Evolutionary conservation across 306 rosid genomes (phyloP).

Genomic region (Vigna reflexopilosa): DNA sequence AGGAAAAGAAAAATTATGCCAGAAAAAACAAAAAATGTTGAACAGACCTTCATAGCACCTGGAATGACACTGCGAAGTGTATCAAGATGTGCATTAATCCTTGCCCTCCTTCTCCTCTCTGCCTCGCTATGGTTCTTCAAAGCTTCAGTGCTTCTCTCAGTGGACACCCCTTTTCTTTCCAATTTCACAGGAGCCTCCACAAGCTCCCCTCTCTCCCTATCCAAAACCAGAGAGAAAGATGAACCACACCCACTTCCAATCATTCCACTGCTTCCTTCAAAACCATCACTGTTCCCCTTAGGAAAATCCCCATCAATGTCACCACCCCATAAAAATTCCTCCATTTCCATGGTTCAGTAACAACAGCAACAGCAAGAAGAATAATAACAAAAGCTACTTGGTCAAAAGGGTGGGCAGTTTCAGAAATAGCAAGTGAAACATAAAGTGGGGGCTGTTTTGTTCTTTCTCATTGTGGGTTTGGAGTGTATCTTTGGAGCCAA

Average conservation of each 20-base stretch:
- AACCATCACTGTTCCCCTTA: constrained; percentile 36
- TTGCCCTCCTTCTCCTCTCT: constrained; percentile 72
- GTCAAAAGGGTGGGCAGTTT: constrained; percentile 18
- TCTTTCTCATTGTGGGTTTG: constrained; percentile 38
- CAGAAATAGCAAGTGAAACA: constrained; percentile 29
- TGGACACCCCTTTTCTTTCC: constrained; percentile 50
- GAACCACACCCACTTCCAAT: constrained; percentile 58
- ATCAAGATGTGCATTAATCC: constrained; percentile 73
- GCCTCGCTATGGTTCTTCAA: constrained; percentile 81
- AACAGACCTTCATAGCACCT: constrained; percentile 71
- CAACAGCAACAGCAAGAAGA: not conserved
- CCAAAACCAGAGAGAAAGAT: constrained; percentile 67
- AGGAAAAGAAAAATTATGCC: not conserved
- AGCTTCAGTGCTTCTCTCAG: constrained; percentile 67
- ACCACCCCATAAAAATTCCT: constrained; percentile 52
- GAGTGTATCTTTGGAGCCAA: constrained; percentile 25
- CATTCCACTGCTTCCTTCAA: constrained; percentile 43
- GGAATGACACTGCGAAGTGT: constrained; percentile 67
- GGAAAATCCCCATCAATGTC: constrained; percentile 38
- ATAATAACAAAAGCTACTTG: not conserved
- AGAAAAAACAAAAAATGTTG: not conserved
- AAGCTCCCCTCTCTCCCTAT: constrained; percentile 64
- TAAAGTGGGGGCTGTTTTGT: constrained; percentile 9
- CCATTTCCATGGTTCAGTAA: constrained; percentile 55
- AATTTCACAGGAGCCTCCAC: constrained; percentile 63